Conservation (phyloP, 306 rosid genomes). For the Malus orientalis region DNA sequence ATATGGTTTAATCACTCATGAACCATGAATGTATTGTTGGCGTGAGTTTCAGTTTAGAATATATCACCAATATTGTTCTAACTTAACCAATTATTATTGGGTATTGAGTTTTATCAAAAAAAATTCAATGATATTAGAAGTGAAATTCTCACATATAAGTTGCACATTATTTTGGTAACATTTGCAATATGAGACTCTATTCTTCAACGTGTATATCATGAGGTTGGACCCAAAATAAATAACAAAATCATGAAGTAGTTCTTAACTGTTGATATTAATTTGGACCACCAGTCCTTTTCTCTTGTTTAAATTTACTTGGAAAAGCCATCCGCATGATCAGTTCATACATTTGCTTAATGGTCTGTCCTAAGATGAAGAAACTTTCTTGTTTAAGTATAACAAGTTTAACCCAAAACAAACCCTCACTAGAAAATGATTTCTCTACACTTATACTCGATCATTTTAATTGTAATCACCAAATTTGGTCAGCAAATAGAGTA, state of each 20-base stretch:
- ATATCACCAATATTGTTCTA: neutral
- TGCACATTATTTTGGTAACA: neutral
- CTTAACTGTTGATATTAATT: neutral
- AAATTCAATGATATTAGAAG: too few relatives aligned
- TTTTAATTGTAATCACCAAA: constrained; percentile 4
- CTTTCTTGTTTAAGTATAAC: neutral
- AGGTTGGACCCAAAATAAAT: neutral
- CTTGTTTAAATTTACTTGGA: neutral
- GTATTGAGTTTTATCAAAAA: neutral
- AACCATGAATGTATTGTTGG: neutral
- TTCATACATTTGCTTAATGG: neutral
- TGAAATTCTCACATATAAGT: neutral
- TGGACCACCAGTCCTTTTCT: neutral
- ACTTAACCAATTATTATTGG: too few relatives aligned
- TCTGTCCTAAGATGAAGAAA: neutral
- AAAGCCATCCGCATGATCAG: neutral
- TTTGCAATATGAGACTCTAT: neutral
- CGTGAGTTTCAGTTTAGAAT: neutral
- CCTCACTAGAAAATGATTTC: neutral
- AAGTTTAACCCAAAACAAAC: neutral
- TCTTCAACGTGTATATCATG: neutral
- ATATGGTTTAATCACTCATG: neutral
- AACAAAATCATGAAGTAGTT: neutral
- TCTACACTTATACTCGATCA: neutral
- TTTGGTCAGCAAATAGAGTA: constrained; percentile 34